These are phyloP conservation scores for Macrophomina tecta DNA, from an alignment of 2,329 filamentous ascomycete genomes.

Conservation along the genomic window DNA sequence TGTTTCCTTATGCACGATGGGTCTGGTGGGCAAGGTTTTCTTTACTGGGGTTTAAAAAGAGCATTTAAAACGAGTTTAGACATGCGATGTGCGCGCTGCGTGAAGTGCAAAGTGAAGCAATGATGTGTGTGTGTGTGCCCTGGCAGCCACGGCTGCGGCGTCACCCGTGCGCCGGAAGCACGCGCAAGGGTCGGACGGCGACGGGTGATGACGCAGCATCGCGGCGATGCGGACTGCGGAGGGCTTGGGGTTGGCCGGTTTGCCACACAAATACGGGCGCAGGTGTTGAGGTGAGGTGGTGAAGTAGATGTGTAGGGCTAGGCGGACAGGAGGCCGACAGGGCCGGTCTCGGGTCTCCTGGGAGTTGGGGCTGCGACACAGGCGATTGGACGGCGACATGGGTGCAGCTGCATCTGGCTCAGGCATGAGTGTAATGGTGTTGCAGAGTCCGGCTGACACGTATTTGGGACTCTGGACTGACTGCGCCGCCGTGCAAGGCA, in stretches of 20 bases:
- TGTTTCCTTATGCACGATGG: slow-evolving; percentile 23
- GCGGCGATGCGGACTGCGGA: slow-evolving; percentile 8
- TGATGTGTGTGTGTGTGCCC: not conserved
- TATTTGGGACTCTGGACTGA: not conserved
- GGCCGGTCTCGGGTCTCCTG: slow-evolving; percentile 16
- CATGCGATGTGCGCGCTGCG: not conserved
- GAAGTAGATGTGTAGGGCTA: not conserved
- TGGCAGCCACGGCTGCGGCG: not conserved
- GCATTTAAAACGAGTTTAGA: slow-evolving; percentile 26
- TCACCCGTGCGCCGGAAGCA: not conserved
- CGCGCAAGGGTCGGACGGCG: not conserved
- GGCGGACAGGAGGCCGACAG: slow-evolving; percentile 20
- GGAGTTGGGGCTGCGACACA: slow-evolving; percentile 11
- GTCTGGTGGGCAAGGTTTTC: slow-evolving; percentile 14
- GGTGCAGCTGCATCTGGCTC: slow-evolving; percentile 9
- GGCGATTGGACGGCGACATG: slow-evolving; percentile 15
- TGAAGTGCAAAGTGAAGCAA: not conserved
- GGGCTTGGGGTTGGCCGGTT: not conserved
- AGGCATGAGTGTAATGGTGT: slow-evolving; percentile 14
- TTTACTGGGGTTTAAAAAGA: slow-evolving; percentile 25
- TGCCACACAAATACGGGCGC: slow-evolving; percentile 13
- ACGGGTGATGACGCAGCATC: slow-evolving; percentile 13
- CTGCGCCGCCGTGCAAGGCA: slow-evolving; percentile 25
- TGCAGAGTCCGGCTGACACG: slow-evolving; percentile 21
- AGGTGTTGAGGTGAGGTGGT: not conserved